Percentiles rank a stretch among this genome's conserved stretches.
phyloP scores from a whole-genome alignment of 2,329 filamentous ascomycete species.

The Epichloe brachyelytri region DNA sequence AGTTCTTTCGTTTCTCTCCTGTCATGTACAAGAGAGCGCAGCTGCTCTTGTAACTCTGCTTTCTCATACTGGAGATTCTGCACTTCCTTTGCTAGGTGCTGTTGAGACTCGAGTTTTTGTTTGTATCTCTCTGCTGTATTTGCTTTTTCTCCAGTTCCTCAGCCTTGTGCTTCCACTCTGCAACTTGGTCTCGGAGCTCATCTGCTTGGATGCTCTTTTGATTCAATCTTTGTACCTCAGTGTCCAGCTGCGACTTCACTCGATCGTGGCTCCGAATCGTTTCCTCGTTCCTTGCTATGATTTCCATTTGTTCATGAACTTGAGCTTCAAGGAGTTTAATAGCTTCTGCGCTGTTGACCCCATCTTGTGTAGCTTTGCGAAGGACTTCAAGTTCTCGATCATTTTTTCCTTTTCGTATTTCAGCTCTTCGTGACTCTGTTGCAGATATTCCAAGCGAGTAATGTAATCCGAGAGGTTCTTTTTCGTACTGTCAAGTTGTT shows the following conservation, averaged over 20 bases:
- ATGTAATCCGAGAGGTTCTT: constrained; percentile 47
- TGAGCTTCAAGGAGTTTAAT: constrained; percentile 42
- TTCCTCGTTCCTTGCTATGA: constrained; percentile 56
- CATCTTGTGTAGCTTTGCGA: constrained; percentile 35
- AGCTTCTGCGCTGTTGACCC: constrained; percentile 37
- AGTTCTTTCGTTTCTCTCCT: constrained; percentile 20
- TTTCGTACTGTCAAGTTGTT: constrained; percentile 38
- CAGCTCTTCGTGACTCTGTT: constrained; percentile 51
- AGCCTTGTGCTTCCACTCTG: constrained; percentile 45
- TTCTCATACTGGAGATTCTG: constrained; percentile 41
- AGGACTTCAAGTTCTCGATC: constrained; percentile 39
- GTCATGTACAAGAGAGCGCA: constrained; percentile 24
- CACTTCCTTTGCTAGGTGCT: constrained; percentile 42
- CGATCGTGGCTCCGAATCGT: constrained; percentile 23
- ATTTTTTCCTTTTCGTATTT: constrained; percentile 48
- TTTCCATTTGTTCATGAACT: constrained; percentile 53
- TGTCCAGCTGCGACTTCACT: constrained; percentile 40
- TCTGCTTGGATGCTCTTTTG: constrained; percentile 35
- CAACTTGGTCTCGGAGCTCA: constrained; percentile 44
- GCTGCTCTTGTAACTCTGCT: constrained; percentile 37
- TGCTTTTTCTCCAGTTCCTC: constrained; percentile 48
- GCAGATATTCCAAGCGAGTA: constrained; percentile 45
- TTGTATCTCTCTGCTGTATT: constrained; percentile 50
- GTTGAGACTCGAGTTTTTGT: constrained; percentile 47
- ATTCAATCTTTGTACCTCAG: constrained; percentile 35